Conservation (phyloP, 2,329 filamentous ascomycete species). For the Ophiostoma sp. region DNA sequence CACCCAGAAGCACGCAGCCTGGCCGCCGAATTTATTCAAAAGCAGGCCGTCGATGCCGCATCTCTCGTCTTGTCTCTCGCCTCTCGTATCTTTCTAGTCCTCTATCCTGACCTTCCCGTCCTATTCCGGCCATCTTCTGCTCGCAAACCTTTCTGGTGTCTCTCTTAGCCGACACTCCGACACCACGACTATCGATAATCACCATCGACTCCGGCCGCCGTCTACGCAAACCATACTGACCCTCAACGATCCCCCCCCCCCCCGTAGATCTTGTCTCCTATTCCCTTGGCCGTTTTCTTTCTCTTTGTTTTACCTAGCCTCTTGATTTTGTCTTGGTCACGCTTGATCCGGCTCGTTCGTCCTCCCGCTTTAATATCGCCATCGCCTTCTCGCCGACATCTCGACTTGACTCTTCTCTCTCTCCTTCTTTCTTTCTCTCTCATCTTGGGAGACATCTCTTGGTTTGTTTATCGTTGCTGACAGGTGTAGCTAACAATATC, state of each 20-base stretch:
- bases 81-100: no score
- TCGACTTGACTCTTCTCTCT: background rate
- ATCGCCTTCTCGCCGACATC: background rate
- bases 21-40: slow-evolving; percentile 2
- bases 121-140: slow-evolving; percentile 17
- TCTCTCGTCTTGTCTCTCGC: no score
- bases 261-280: background rate
- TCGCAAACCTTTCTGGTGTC: background rate
- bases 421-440: background rate
- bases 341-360: background rate
- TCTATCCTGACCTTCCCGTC: background rate
- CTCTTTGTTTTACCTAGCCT: background rate
- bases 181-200: background rate
- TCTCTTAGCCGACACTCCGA: background rate
- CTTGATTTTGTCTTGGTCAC: background rate
- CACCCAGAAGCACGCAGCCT: slow-evolving; percentile 18
- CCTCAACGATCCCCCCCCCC: background rate
- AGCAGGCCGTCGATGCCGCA: background rate
- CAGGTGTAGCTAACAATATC: slow-evolving; percentile 9
- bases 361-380: slow-evolving; percentile 8
- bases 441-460: background rate
- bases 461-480: slow-evolving; percentile 7
- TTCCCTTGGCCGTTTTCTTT: background rate
- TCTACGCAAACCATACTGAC: background rate
- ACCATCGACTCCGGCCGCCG: background rate